These are phyloP conservation scores for Brettanomyces nanus DNA, from an alignment of 805 yeast genomes.

Conservation along the genomic window DNA sequence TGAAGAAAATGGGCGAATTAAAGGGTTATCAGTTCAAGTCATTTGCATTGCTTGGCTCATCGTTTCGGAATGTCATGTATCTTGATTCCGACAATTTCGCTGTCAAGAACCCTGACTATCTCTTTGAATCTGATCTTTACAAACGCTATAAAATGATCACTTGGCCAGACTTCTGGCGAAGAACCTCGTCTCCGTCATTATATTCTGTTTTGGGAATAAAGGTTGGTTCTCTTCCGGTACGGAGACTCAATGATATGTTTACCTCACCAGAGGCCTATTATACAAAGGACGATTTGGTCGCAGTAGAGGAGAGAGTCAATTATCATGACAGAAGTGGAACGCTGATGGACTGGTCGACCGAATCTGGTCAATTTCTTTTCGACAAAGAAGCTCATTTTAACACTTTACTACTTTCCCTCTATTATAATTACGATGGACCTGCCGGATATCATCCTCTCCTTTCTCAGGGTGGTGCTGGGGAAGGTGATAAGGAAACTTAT, in stretches of 20 bases:
- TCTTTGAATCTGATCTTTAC: conserved; percentile 35
- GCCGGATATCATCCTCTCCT: conserved; percentile 48
- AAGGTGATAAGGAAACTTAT: conserved; percentile 72
- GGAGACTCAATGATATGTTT: conserved; percentile 20
- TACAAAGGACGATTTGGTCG: conserved; percentile 25
- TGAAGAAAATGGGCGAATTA: conserved; percentile 15
- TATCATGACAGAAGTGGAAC: conserved; percentile 57
- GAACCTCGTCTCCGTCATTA: conserved; percentile 55
- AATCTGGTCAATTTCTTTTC: conserved; percentile 57
- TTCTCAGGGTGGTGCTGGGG: conserved; percentile 57
- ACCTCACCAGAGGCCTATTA: conserved; percentile 19
- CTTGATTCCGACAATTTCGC: conserved; percentile 42
- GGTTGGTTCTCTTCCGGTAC: conserved; percentile 23
- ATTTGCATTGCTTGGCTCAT: conserved; percentile 36
- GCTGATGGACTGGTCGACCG: conserved; percentile 58
- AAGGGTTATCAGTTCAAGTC: conserved; percentile 33
- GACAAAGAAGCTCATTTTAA: conserved; percentile 49
- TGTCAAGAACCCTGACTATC: conserved; percentile 31
- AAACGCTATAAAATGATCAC: conserved; percentile 43
- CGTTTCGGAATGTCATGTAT: conserved; percentile 36
- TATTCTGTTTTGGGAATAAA: conserved; percentile 30
- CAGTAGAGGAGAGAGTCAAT: conserved; percentile 23
- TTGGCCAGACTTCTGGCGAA: conserved; percentile 75
- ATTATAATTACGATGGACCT: conserved; percentile 61
- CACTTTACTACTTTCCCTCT: conserved; percentile 49